A percentile compares a stretch with the other conserved stretches of the same genome.
Conservation (phyloP, 2,329 filamentous ascomycete species). For the Capronia coronata region DNA sequence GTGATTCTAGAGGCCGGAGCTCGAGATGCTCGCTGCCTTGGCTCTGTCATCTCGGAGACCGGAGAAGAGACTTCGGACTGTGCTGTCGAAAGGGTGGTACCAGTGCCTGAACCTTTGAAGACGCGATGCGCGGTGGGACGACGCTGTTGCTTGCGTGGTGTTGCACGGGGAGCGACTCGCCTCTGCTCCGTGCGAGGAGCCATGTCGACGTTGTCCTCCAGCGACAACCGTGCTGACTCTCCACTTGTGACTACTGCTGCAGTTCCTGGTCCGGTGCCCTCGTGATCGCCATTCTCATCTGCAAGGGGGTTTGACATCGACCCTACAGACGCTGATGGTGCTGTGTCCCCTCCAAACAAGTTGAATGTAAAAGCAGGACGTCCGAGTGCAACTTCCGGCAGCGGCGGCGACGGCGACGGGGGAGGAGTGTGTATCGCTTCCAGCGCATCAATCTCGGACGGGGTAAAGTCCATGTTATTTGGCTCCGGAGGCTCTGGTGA, state of each 20-base stretch:
- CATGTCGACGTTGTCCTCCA: slow-evolving; percentile 5
- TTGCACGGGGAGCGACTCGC: slow-evolving; percentile 2
- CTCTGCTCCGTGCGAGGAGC: slow-evolving; percentile 7
- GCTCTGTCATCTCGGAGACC: background rate
- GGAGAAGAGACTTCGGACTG: slow-evolving; percentile 32
- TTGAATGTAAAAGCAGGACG: too few relatives aligned
- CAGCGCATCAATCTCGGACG: slow-evolving; percentile 9
- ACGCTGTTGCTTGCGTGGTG: slow-evolving; percentile 8
- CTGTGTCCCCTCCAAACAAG: background rate
- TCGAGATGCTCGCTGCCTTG: background rate
- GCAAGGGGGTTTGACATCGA: background rate
- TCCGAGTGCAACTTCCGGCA: background rate
- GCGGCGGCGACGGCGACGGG: background rate
- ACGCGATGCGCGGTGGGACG: slow-evolving; percentile 4
- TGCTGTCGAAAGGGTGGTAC: slow-evolving; percentile 46
- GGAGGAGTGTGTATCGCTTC: slow-evolving; percentile 11
- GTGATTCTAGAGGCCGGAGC: slow-evolving; percentile 6
- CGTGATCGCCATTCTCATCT: background rate
- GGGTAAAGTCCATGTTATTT: slow-evolving; percentile 7
- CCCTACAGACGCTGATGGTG: background rate
- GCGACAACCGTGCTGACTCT: slow-evolving; percentile 7
- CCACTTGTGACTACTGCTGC: background rate
- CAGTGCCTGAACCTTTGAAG: slow-evolving; percentile 14
- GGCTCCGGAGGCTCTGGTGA: slow-evolving; percentile 12
- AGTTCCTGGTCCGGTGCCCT: background rate